Conservation (phyloP, 108 stramenopile genomes). For the Epithemia pelagica region DNA sequence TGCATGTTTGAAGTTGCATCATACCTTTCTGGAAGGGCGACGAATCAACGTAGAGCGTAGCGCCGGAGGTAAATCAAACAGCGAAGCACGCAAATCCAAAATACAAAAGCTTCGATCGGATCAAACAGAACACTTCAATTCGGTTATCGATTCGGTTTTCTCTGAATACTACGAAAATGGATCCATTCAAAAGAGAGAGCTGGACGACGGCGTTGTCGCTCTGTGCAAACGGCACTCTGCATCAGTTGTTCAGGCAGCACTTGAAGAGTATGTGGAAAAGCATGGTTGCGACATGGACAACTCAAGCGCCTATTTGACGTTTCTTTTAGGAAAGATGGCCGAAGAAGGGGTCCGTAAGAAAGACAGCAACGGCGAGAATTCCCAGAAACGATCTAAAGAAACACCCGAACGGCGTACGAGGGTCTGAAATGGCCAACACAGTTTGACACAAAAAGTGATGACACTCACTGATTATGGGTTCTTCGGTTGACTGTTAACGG, state of each 20-base stretch:
- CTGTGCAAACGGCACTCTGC: slow-evolving; percentile 80
- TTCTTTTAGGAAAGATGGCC: slow-evolving; percentile 66
- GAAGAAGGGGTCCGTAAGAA: slow-evolving; percentile 59
- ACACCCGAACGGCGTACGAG: too few species aligned
- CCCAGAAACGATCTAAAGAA: slow-evolving; percentile 18
- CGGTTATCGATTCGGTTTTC: slow-evolving; percentile 74
- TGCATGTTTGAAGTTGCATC: slow-evolving; percentile 80
- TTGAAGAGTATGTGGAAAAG: slow-evolving; percentile 69
- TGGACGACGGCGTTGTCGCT: slow-evolving; percentile 82
- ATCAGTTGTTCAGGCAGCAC: slow-evolving; percentile 59
- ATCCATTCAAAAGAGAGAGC: slow-evolving; percentile 68
- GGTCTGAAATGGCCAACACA: too few species aligned
- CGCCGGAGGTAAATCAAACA: slow-evolving; percentile 52
- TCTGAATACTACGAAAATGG: slow-evolving; percentile 60
- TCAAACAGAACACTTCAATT: slow-evolving; percentile 71
- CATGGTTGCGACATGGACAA: slow-evolving; percentile 70
- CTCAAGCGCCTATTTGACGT: slow-evolving; percentile 68
- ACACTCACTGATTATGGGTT: too few species aligned
- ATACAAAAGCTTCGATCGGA: slow-evolving; percentile 55
- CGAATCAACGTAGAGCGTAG: slow-evolving; percentile 88
- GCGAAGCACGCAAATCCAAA: slow-evolving; percentile 57
- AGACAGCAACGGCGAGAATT: slow-evolving; percentile 15
- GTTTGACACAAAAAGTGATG: too few species aligned
- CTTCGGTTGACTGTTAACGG: too few species aligned
- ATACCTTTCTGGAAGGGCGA: slow-evolving; percentile 84